These are phyloP conservation scores for Zymoseptoria crescenta DNA, from an alignment of 2,329 filamentous ascomycete genomes.

Conservation along the genomic window DNA sequence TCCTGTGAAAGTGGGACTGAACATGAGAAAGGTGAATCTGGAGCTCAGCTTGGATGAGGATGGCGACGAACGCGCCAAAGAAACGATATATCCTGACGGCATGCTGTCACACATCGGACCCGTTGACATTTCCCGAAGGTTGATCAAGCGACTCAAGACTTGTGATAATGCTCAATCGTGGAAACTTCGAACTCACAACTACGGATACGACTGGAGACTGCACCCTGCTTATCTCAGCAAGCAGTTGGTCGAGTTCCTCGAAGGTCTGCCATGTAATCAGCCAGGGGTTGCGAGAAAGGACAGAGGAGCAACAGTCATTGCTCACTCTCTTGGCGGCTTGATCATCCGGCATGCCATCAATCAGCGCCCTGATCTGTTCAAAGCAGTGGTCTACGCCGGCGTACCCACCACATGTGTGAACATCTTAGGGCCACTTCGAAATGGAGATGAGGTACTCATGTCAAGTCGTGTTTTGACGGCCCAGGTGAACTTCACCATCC, in stretches of 20 bases:
- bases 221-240: conserved; percentile 69
- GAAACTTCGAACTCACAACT: conserved; percentile 74
- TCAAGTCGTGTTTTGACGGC: conserved; percentile 86
- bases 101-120: conserved; percentile 90
- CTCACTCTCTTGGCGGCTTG: conserved; percentile 79
- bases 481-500: conserved; percentile 85
- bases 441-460: conserved; percentile 85
- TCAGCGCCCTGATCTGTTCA: conserved; percentile 72
- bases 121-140: conserved; percentile 75
- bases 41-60: conserved; percentile 71
- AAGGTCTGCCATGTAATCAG: conserved; percentile 66
- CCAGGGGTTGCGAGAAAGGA: conserved; percentile 44
- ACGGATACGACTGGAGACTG: conserved; percentile 90
- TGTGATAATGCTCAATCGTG: conserved; percentile 66
- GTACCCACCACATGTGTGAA: conserved; percentile 82
- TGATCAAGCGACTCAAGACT: conserved; percentile 69
- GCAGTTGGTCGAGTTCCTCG: conserved; percentile 65
- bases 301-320: conserved; percentile 70
- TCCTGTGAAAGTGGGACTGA: conserved; percentile 84
- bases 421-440: conserved; percentile 79
- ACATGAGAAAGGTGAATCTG: conserved; percentile 82
- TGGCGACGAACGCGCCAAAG: conserved; percentile 75
- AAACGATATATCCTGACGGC: conserved; percentile 75
- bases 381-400: conserved; percentile 78
- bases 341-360: conserved; percentile 87